These are phyloP conservation scores for Citrus glauca DNA, from an alignment of 345 rosid genomes.

Conservation along the genomic window DNA sequence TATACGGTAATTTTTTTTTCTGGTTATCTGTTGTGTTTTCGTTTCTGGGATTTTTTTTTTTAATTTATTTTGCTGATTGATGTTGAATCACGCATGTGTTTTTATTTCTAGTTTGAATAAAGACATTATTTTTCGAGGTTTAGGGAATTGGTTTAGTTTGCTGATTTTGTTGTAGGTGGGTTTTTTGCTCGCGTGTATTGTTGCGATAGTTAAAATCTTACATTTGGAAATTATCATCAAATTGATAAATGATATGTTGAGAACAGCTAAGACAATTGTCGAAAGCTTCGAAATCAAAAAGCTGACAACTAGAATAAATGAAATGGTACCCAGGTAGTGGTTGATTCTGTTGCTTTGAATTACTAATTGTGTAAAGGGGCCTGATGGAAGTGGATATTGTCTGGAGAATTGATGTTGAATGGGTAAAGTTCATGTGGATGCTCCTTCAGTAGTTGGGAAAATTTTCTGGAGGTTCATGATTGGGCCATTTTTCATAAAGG, in stretches of 20 bases:
- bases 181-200: background rate
- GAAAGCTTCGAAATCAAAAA: background rate
- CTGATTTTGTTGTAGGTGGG: background rate
- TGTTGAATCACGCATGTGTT: background rate
- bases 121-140: background rate
- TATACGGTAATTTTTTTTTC: conserved; percentile 48
- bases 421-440: background rate
- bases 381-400: background rate
- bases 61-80: background rate
- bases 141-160: background rate
- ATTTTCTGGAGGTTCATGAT: background rate
- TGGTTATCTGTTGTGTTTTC: background rate
- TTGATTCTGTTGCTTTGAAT: background rate
- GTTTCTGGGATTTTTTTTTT: background rate
- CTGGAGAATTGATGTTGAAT: background rate
- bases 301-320: background rate
- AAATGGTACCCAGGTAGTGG: background rate
- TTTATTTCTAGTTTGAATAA: background rate
- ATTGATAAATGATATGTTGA: background rate
- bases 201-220: background rate
- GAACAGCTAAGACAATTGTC: background rate
- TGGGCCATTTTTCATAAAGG: background rate
- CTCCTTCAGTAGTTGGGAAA: background rate
- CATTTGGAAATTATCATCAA: background rate
- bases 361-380: background rate